A percentile compares a stretch with the other conserved stretches of the same genome.
These are phyloP conservation scores for Trichoderma gamsii DNA, from an alignment of 495 filamentous ascomycete species.

Conservation along the genomic window DNA sequence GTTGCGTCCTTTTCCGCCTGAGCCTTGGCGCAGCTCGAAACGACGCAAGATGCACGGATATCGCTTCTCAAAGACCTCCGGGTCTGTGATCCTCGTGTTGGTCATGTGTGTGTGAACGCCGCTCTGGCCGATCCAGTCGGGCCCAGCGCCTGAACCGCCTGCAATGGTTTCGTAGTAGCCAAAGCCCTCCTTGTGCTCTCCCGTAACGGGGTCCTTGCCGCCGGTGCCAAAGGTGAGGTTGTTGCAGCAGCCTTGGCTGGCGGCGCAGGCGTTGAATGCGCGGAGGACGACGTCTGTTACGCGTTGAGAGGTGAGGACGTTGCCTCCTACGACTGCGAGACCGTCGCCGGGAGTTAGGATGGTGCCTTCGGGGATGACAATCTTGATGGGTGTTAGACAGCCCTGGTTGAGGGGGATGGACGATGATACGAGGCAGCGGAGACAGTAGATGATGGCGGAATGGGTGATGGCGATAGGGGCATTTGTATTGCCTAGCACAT, in stretches of 20 bases:
- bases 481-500: conserved; percentile 93
- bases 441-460: conserved; percentile 92
- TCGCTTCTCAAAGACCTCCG: conserved; percentile 92
- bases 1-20: conserved; percentile 68
- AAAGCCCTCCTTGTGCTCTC: conserved; percentile 61
- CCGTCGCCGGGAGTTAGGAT: conserved; percentile 81
- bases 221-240: conserved; percentile 86
- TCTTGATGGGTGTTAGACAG: conserved; percentile 79
- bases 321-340: conserved; percentile 91
- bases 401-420: conserved; percentile 97
- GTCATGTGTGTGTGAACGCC: conserved; percentile 98
- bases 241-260: conserved; percentile 88
- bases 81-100: conserved; percentile 94
- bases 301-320: conserved; percentile 83
- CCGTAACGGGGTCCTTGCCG: conserved; percentile 58
- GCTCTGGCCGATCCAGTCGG: conserved; percentile 78
- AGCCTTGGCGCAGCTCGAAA: conserved; percentile 66
- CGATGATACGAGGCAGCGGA: conserved; percentile 83
- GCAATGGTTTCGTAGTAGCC: conserved; percentile 99
- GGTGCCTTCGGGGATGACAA: conserved; percentile 73
- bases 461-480: conserved; percentile 90
- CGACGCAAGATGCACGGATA: conserved; percentile 84
- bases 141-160: conserved; percentile 82
- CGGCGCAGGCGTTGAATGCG: conserved; percentile 84
- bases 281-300: conserved; percentile 91